Evolutionary conservation across 2,329 filamentous ascomycete genomes (phyloP).

Genomic region (Pseudogymnoascus sp.): DNA sequence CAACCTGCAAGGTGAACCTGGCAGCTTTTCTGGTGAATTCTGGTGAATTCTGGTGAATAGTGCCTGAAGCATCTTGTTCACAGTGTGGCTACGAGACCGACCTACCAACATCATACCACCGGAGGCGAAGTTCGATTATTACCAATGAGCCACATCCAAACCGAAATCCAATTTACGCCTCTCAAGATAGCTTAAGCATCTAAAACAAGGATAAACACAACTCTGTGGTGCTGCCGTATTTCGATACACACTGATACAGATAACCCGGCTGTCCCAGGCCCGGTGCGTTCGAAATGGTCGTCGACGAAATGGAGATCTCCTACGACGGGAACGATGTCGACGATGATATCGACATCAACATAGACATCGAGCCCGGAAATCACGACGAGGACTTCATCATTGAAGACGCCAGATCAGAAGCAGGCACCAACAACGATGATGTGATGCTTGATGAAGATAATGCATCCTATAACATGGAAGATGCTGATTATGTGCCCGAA

Average conservation of each 20-base stretch:
- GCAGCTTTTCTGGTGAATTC: neutral
- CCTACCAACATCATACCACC: neutral
- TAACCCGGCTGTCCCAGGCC: neutral
- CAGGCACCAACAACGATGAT: constrained; percentile 39
- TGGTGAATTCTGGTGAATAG: neutral
- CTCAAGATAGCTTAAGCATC: constrained; percentile 5
- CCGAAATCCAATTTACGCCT: neutral
- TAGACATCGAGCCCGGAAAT: constrained; percentile 40
- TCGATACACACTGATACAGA: neutral
- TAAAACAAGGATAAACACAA: neutral
- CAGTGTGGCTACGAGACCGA: neutral
- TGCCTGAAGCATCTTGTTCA: neutral
- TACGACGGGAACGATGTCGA: constrained; percentile 37
- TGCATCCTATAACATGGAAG: constrained; percentile 33
- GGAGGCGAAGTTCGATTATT: neutral
- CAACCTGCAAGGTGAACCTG: neutral
- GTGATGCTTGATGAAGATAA: constrained; percentile 39
- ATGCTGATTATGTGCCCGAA: constrained; percentile 24
- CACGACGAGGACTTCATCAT: constrained; percentile 50
- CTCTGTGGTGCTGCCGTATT: neutral
- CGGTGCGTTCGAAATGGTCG: constrained; percentile 24
- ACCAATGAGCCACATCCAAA: neutral
- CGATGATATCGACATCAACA: constrained; percentile 52
- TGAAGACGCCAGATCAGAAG: constrained; percentile 40
- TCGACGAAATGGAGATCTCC: constrained; percentile 49